Evolutionary conservation across 495 filamentous ascomycete species (phyloP).

Genomic region (Penicillium waksmanii): DNA sequence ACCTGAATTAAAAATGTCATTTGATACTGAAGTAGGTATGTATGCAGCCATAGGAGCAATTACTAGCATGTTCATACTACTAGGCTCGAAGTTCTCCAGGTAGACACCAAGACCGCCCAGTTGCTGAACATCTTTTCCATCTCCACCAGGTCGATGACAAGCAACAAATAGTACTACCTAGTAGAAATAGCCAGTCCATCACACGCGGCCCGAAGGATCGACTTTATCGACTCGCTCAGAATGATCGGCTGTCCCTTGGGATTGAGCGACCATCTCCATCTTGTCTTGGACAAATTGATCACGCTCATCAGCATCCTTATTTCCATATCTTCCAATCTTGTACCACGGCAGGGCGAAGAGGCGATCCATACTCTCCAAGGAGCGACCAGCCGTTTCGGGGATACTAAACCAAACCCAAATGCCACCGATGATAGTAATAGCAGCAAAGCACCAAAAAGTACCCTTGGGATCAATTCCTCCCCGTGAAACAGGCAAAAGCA

Average conservation of each 20-base stretch:
- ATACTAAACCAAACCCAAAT: conserved; percentile 58
- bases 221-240: conserved; percentile 1
- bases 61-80: no score
- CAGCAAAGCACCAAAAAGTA: conserved; percentile 71
- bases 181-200: background rate
- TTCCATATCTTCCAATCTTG: conserved; percentile 60
- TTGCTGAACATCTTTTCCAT: background rate
- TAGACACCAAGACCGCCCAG: background rate
- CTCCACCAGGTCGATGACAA: background rate
- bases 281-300: conserved; percentile 37
- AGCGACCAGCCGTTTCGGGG: conserved; percentile 42
- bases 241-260: conserved; percentile 3
- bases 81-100: no score
- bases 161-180: background rate
- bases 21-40: no score
- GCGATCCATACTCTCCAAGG: conserved; percentile 59
- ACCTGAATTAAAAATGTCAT: no score
- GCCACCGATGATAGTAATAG: conserved; percentile 58
- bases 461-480: conserved; percentile 39
- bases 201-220: background rate
- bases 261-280: conserved; percentile 18
- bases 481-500: conserved; percentile 47
- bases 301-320: conserved; percentile 48
- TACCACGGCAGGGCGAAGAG: conserved; percentile 69
- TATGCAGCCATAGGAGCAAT: no score